A percentile compares a stretch with the other conserved stretches of the same genome.
phyloP scores from a whole-genome alignment of 2,329 filamentous ascomycete species.

The Davidsoniella eucalypti region DNA sequence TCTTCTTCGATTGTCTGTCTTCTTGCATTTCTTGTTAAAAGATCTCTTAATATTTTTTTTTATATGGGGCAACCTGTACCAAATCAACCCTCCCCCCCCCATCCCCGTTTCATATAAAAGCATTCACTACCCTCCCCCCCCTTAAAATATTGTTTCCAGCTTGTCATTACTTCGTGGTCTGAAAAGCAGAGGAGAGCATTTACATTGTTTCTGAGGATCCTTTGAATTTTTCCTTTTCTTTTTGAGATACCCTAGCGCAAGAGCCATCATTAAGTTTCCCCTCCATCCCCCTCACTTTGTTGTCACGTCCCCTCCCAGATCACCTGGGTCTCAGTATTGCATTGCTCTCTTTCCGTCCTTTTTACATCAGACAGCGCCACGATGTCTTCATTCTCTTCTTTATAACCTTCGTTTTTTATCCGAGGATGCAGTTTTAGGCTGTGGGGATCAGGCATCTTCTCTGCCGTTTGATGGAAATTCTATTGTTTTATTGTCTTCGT shows the following conservation, averaged over 20 bases:
- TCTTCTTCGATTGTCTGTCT: conserved; percentile 2
- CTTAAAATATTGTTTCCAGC: background rate
- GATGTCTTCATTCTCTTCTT: background rate
- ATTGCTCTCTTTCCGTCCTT: background rate
- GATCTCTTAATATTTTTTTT: conserved; percentile 3
- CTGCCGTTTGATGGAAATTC: background rate
- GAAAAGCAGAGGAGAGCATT: background rate
- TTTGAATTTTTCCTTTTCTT: conserved; percentile 2
- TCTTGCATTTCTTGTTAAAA: conserved; percentile 4
- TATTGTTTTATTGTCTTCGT: conserved; percentile 2
- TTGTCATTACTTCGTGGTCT: background rate
- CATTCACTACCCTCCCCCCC: background rate
- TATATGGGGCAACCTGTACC: conserved; percentile 12
- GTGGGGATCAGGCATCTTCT: background rate
- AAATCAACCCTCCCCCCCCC: background rate
- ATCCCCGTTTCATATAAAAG: conserved; percentile 1
- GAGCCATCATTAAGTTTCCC: background rate
- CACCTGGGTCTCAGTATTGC: background rate
- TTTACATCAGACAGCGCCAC: background rate
- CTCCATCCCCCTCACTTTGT: background rate
- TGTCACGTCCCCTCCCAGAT: background rate
- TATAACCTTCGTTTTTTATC: background rate
- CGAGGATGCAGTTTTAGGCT: background rate
- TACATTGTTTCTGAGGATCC: conserved; percentile 5
- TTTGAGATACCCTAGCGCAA: conserved; percentile 12